Conservation (phyloP, 2,329 filamentous ascomycete species). For the Aspergillus sp. region DNA sequence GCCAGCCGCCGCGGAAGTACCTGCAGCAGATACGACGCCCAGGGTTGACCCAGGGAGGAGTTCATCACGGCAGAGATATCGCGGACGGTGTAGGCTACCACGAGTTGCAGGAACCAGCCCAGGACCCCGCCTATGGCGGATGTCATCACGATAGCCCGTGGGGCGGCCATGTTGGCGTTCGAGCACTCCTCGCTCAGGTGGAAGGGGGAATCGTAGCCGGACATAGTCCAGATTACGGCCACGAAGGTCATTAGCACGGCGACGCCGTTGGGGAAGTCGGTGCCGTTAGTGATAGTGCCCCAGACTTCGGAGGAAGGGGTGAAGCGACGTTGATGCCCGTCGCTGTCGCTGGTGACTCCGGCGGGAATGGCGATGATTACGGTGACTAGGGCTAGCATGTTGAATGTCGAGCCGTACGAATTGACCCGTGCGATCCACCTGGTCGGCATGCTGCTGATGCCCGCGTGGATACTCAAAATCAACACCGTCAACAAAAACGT, state of each 20-base stretch:
- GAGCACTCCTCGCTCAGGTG: conserved; percentile 69
- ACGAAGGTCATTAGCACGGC: conserved; percentile 65
- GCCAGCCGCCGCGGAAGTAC: conserved; percentile 53
- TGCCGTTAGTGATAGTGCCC: conserved; percentile 57
- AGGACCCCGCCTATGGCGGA: conserved; percentile 57
- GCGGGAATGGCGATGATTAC: conserved; percentile 63
- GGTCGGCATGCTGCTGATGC: conserved; percentile 63
- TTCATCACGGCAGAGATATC: conserved; percentile 52
- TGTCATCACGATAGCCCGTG: conserved; percentile 64
- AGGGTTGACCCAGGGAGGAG: conserved; percentile 60
- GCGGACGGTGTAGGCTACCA: conserved; percentile 63
- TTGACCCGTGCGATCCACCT: conserved; percentile 63
- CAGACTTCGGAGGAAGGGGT: conserved; percentile 53
- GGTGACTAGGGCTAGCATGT: conserved; percentile 58
- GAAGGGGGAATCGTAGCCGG: conserved; percentile 60
- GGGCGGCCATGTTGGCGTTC: conserved; percentile 62
- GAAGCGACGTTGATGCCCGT: conserved; percentile 38
- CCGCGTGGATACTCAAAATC: conserved; percentile 59
- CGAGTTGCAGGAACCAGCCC: conserved; percentile 66
- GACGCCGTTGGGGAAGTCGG: conserved; percentile 59
- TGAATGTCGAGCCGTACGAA: conserved; percentile 61
- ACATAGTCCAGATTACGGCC: conserved; percentile 62
- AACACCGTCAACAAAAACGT: conserved; percentile 59
- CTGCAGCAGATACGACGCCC: conserved; percentile 61
- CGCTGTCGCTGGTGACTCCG: conserved; percentile 44